A percentile compares a stretch with the other conserved stretches of the same genome.
Evolutionary conservation across 2,329 filamentous ascomycete species (phyloP).

Genomic region (Exophiala oligosperma): DNA sequence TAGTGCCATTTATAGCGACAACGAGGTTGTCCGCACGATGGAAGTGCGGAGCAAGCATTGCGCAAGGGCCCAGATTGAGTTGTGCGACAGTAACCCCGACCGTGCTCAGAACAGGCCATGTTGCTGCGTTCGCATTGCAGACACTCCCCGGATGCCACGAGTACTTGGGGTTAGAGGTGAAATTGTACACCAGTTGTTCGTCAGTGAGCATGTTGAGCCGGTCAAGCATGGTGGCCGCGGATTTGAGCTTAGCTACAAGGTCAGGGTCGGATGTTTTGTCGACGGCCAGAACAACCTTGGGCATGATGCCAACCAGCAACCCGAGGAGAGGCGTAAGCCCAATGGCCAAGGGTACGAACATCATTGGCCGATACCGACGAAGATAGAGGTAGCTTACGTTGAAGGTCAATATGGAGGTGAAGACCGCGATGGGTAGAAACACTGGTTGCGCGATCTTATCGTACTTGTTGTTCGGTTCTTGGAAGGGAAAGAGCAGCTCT

Average conservation of each 20-base stretch:
- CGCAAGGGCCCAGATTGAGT: slow-evolving; percentile 46
- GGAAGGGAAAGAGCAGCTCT: background rate
- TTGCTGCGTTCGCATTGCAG: slow-evolving; percentile 38
- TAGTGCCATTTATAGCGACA: slow-evolving; percentile 44
- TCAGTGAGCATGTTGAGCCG: slow-evolving; percentile 42
- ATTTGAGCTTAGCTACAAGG: slow-evolving; percentile 41
- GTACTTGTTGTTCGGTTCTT: background rate
- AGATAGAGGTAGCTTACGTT: slow-evolving; percentile 10
- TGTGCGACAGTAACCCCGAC: slow-evolving; percentile 46
- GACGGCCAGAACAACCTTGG: slow-evolving; percentile 30
- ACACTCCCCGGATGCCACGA: slow-evolving; percentile 22
- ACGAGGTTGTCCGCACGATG: slow-evolving; percentile 48
- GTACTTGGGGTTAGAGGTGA: slow-evolving; percentile 33
- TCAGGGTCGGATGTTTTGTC: slow-evolving; percentile 43
- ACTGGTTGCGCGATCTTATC: background rate
- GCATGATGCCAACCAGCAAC: slow-evolving; percentile 23
- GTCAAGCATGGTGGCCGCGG: slow-evolving; percentile 48
- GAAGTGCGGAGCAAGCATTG: slow-evolving; percentile 48
- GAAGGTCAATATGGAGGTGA: slow-evolving; percentile 8
- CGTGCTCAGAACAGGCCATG: slow-evolving; percentile 44
- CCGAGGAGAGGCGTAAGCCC: slow-evolving; percentile 25
- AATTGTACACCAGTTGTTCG: slow-evolving; percentile 53
- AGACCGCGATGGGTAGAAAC: background rate
- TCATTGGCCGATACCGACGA: slow-evolving; percentile 3
- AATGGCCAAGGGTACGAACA: slow-evolving; percentile 14